Conservation (phyloP, 2,329 filamentous ascomycete species). For the Colletotrichum tropicale region DNA sequence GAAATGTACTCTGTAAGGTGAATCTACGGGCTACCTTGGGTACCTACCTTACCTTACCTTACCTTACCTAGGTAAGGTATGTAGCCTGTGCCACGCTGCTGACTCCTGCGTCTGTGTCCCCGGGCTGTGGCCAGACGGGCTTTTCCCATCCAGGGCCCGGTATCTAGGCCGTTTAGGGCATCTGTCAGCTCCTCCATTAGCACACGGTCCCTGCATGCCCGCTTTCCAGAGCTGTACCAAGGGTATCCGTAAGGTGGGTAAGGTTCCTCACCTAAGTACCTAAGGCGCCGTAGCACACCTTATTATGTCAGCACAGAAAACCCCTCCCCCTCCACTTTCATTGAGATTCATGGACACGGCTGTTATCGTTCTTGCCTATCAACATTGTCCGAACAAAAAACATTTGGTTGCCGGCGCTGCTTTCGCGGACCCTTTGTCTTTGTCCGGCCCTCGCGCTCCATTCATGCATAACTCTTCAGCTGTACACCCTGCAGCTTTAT, state of each 20-base stretch:
- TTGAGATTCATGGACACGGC: neutral
- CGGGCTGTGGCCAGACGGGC: neutral
- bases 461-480: neutral
- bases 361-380: neutral
- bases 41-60: too few species aligned
- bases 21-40: neutral
- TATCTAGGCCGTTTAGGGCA: neutral
- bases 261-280: neutral
- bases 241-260: too few species aligned
- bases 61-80: too few species aligned
- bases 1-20: neutral
- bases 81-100: neutral
- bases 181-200: neutral
- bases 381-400: neutral
- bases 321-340: neutral
- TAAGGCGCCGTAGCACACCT: neutral
- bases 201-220: neutral
- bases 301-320: neutral
- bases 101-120: neutral
- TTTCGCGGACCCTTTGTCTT: neutral
- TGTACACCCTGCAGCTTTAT: neutral
- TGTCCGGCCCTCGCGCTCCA: neutral
- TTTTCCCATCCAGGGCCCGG: neutral
- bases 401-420: neutral
- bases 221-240: neutral